Evolutionary conservation across 768 basidiomycete species (phyloP).

Genomic region (Austroboletus eburneus): DNA sequence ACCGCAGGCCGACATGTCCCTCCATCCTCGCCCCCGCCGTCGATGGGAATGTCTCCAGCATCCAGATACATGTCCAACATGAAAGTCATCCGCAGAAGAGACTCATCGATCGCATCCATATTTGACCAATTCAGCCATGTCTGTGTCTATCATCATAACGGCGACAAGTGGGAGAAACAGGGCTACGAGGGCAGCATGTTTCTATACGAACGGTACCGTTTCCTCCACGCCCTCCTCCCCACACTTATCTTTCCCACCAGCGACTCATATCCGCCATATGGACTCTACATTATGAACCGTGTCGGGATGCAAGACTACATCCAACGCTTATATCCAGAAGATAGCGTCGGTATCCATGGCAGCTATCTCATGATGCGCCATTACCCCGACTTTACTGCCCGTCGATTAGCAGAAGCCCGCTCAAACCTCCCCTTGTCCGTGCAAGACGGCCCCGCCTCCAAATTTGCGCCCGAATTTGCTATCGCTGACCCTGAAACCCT

Average conservation of each 20-base stretch:
- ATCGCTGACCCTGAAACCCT: conserved; percentile 40
- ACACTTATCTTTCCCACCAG: conserved; percentile 32
- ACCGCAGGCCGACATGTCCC: conserved; percentile 15
- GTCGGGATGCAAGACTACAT: conserved; percentile 76
- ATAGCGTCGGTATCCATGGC: conserved; percentile 57
- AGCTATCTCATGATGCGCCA: conserved; percentile 71
- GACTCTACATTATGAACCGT: conserved; percentile 81
- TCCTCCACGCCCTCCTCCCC: not conserved
- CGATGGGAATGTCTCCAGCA: conserved; percentile 55
- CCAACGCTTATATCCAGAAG: conserved; percentile 72
- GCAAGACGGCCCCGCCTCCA: conserved; percentile 34
- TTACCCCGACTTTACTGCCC: conserved; percentile 62
- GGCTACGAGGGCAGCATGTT: conserved; percentile 90
- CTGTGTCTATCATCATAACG: conserved; percentile 75
- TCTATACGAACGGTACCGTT: conserved; percentile 68
- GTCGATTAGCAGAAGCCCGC: conserved; percentile 39
- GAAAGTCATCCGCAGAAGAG: conserved; percentile 72
- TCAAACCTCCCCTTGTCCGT: conserved; percentile 17
- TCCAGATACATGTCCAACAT: conserved; percentile 74
- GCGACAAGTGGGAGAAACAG: conserved; percentile 74
- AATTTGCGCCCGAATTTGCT: conserved; percentile 49
- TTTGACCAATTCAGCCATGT: conserved; percentile 89
- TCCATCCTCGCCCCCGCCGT: conserved; percentile 6
- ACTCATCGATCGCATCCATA: conserved; percentile 74
- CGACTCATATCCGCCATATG: conserved; percentile 75